A percentile compares a stretch with the other conserved stretches of the same genome.
These are phyloP conservation scores for Backusella tarrabulga DNA, from an alignment of 192 early-diverging fungal genomes.

Conservation along the genomic window DNA sequence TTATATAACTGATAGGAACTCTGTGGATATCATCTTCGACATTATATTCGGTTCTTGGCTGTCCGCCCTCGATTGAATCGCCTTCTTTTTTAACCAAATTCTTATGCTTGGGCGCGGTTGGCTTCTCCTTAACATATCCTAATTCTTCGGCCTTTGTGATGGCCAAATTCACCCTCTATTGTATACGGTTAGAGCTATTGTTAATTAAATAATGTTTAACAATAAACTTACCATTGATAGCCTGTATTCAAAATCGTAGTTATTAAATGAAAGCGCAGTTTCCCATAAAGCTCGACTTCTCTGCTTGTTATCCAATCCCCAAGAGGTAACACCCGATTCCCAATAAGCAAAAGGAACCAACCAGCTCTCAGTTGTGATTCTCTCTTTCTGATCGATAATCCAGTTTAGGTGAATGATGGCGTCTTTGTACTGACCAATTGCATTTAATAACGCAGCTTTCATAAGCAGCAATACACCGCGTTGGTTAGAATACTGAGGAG, in stretches of 20 bases:
- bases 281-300: conserved; percentile 44
- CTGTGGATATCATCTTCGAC: not conserved
- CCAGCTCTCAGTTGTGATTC: conserved; percentile 44
- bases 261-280: conserved; percentile 30
- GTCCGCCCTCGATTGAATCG: not conserved
- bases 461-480: conserved; percentile 44
- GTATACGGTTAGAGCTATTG: not conserved
- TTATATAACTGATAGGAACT: not conserved
- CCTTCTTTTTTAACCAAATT: not conserved
- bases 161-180: not conserved
- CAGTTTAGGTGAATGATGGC: conserved; percentile 41
- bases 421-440: conserved; percentile 38
- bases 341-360: conserved; percentile 50
- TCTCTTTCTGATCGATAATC: conserved; percentile 44
- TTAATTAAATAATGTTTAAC: not conserved
- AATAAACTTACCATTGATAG: conserved; percentile 18
- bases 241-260: conserved; percentile 53
- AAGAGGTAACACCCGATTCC: conserved; percentile 44
- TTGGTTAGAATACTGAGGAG: conserved; percentile 34
- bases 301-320: conserved; percentile 32
- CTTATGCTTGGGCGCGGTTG: not conserved
- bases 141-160: conserved; percentile 9
- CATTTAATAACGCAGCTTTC: conserved; percentile 48
- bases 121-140: not conserved
- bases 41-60: not conserved